Evolutionary conservation across 2,329 filamentous ascomycete genomes (phyloP), one percentile per base, ranked within the genome.

Genomic region (Xylariaceae sp.): DNA sequence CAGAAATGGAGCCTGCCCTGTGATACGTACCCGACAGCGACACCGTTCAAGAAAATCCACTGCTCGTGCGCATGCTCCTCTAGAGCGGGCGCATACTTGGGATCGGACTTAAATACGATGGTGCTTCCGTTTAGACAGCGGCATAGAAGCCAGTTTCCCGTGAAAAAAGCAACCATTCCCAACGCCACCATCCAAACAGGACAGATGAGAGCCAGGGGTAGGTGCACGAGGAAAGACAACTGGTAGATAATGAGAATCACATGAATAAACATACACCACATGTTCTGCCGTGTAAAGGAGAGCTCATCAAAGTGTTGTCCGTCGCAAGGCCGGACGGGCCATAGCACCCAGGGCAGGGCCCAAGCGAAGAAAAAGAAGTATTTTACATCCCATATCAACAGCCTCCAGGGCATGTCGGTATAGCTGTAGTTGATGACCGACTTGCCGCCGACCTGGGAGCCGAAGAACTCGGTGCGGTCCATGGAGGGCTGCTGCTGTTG

Each of bases 11-110:
- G n/a, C n/a, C n/a, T 12, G 6, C 32, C 14, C 6, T 7, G 48
- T 70, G 19, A 32, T 16, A 75, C 80, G 56, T 73, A 86, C 83
- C 81, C 82, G 32, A 81, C 80, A 9, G 81, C 84, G 23, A 92
- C 84, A 0, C 90, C 90, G 66, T 93, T 93, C 49, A 93, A 72
- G 68, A 89, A 93, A n/a, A 93, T 79, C 90, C 90, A 93, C 65
- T 87, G 82, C 73, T 93, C 89, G 50, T 85, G 77, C 10, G 77
- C 75, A 68, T 85, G 80, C 60, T 83, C 77, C 0, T 77, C 76
- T 18, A 72, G 70, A 1, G 72, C 72, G 16, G 77, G 70, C 1
- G 85, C 78, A 59, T 82, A 85, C 51, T 81, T 74, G 2, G 79
- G 74, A 42, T 83, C 78, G 1, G 84, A 85, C 18, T 73, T 70